phyloP scores from a whole-genome alignment of 2,329 filamentous ascomycete genomes.

The Pestalotiopsis sp. region DNA sequence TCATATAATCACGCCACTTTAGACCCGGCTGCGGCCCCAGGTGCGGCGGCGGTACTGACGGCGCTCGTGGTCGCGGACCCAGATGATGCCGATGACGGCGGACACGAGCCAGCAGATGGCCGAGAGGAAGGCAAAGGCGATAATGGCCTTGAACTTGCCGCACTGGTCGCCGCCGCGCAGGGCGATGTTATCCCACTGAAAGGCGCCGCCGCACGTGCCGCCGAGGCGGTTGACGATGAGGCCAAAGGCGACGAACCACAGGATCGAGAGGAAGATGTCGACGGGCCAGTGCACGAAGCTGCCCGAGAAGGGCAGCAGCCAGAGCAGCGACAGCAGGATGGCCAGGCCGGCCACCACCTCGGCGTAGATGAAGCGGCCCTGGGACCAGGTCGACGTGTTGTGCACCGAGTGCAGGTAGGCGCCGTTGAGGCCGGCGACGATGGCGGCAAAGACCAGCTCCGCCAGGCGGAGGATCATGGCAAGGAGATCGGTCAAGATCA shows the following conservation, averaged over 20 bases:
- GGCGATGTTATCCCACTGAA: constrained; percentile 60
- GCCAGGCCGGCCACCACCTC: constrained; percentile 71
- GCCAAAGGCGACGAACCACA: constrained; percentile 73
- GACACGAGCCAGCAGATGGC: constrained; percentile 72
- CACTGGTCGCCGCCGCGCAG: constrained; percentile 55
- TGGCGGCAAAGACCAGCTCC: constrained; percentile 71
- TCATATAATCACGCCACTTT: constrained; percentile 4
- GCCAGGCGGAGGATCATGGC: constrained; percentile 61
- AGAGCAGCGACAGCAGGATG: constrained; percentile 70
- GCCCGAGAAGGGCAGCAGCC: constrained; percentile 71
- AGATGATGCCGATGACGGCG: constrained; percentile 58
- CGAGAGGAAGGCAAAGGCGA: constrained; percentile 73
- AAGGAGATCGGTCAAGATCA: constrained; percentile 33
- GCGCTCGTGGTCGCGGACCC: constrained; percentile 47
- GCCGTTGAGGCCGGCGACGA: constrained; percentile 72
- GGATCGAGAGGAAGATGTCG: constrained; percentile 69
- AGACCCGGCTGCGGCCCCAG: constrained; percentile 31
- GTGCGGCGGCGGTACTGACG: constrained; percentile 31
- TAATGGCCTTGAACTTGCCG: constrained; percentile 69
- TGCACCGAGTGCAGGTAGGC: constrained; percentile 60
- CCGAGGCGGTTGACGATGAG: constrained; percentile 60
- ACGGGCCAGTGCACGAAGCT: constrained; percentile 72
- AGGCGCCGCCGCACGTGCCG: constrained; percentile 56
- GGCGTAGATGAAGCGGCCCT: constrained; percentile 74
- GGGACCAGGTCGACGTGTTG: constrained; percentile 51